These are phyloP conservation scores for Puya raimondii DNA, from an alignment of 176 grass and related monocot species.

Conservation along the genomic window DNA sequence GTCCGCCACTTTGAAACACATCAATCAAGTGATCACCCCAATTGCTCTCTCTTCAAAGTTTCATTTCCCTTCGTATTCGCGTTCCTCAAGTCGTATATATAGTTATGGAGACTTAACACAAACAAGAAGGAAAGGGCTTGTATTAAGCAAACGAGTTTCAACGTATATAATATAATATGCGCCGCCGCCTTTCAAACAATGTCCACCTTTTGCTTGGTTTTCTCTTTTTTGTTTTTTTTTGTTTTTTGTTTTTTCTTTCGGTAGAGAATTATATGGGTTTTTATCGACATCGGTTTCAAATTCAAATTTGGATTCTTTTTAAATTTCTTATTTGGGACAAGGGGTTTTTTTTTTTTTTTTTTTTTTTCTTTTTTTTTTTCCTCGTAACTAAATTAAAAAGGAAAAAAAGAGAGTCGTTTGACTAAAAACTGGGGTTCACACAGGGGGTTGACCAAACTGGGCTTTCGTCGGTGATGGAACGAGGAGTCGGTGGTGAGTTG, in stretches of 20 bases:
- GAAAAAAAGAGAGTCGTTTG: background rate
- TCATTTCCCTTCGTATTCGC: background rate
- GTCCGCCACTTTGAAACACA: constrained; percentile 55
- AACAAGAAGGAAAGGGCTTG: background rate
- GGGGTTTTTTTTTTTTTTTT: background rate
- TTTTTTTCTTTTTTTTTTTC: too few relatives aligned
- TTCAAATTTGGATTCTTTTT: background rate
- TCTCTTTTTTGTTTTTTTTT: too few relatives aligned
- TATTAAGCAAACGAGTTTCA: background rate
- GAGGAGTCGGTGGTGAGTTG: background rate
- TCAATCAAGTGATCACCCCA: background rate
- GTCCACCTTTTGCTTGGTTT: too few relatives aligned
- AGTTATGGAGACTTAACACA: background rate
- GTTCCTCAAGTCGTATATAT: background rate
- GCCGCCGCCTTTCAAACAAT: too few relatives aligned
- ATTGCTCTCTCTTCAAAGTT: background rate
- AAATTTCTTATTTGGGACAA: background rate
- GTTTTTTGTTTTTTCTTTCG: too few relatives aligned
- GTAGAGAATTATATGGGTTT: too few relatives aligned
- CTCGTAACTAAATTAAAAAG: background rate
- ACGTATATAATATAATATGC: too few relatives aligned
- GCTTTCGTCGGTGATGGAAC: background rate
- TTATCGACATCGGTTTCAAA: too few relatives aligned
- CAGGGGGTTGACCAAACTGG: background rate
- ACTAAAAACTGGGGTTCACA: background rate